A percentile compares a stretch with the other conserved stretches of the same genome.
These are phyloP conservation scores for Leccinum truebloodii DNA, from an alignment of 768 basidiomycete species.

Conservation along the genomic window DNA sequence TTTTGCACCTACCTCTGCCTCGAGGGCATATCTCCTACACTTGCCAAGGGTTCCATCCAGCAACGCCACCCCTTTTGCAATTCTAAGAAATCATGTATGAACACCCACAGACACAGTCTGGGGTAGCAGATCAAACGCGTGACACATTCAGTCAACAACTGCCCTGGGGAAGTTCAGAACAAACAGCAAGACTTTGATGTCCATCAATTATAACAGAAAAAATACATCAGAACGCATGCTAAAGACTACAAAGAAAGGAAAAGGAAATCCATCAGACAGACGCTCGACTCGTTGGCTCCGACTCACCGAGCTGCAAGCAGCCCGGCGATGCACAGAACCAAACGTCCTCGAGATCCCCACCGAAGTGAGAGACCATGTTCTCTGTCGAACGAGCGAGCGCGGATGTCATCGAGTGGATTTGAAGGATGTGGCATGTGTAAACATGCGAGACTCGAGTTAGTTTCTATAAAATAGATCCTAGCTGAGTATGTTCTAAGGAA, in stretches of 20 bases:
- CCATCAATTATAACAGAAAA: not conserved
- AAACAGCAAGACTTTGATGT: not conserved
- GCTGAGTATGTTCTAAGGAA: constrained; percentile 74
- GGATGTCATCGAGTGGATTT: constrained; percentile 69
- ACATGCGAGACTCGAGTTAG: constrained; percentile 80
- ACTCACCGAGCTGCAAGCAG: constrained; percentile 28
- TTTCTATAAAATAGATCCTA: constrained; percentile 82
- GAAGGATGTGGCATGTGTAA: constrained; percentile 73
- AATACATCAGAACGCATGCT: not conserved
- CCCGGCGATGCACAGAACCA: constrained; percentile 39
- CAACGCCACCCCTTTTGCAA: too few relatives aligned
- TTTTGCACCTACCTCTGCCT: too few relatives aligned
- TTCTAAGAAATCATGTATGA: too few relatives aligned
- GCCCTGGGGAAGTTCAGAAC: too few relatives aligned
- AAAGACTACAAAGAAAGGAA: not conserved
- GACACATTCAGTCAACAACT: too few relatives aligned
- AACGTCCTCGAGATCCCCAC: constrained; percentile 64
- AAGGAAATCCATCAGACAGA: constrained; percentile 60
- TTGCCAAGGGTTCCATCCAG: too few relatives aligned
- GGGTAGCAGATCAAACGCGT: too few relatives aligned
- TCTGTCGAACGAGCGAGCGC: constrained; percentile 68
- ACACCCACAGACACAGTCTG: too few relatives aligned
- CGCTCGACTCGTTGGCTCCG: constrained; percentile 55
- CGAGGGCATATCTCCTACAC: too few relatives aligned
- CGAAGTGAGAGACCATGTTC: constrained; percentile 48